These are phyloP conservation scores for Malassezia brasiliensis DNA, from an alignment of 1,284 basidiomycete genomes.

Conservation along the genomic window DNA sequence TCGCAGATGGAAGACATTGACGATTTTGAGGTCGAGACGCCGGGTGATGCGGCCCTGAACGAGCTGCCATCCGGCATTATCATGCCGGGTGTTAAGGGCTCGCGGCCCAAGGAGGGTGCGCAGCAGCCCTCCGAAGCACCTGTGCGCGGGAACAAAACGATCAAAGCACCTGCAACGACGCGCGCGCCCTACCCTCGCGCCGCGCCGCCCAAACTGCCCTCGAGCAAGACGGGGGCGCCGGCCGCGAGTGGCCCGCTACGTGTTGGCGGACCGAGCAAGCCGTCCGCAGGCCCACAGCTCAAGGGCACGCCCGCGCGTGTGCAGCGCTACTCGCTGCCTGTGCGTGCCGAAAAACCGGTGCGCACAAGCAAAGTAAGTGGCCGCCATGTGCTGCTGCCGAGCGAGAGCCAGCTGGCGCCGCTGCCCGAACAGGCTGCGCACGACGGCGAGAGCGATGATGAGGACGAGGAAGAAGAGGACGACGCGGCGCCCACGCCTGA, in stretches of 20 bases:
- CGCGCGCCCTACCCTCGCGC: constrained; percentile 14
- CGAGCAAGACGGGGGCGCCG: neutral
- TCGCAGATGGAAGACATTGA: constrained; percentile 21
- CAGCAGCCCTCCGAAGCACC: neutral
- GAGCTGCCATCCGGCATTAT: constrained; percentile 30
- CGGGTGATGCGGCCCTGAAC: constrained; percentile 27
- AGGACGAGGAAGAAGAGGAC: constrained; percentile 37
- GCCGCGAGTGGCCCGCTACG: neutral
- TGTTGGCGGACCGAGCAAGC: neutral
- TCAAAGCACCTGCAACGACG: constrained; percentile 5
- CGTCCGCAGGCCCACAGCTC: constrained; percentile 20
- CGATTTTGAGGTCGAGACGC: constrained; percentile 37
- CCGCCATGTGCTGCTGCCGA: constrained; percentile 80
- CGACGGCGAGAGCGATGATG: constrained; percentile 39
- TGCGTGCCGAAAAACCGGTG: constrained; percentile 51
- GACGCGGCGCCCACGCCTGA: constrained; percentile 9
- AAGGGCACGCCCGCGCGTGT: constrained; percentile 44
- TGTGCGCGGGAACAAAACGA: neutral
- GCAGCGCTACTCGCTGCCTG: constrained; percentile 43
- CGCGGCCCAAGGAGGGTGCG: neutral
- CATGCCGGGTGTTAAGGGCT: constrained; percentile 23
- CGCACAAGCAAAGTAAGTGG: constrained; percentile 83
- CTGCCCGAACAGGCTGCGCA: constrained; percentile 50
- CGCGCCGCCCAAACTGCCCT: constrained; percentile 15
- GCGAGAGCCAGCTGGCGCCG: constrained; percentile 77